Evolutionary conservation across 148 eudicot genomes (phyloP).

Genomic region (Rhododendron molle): DNA sequence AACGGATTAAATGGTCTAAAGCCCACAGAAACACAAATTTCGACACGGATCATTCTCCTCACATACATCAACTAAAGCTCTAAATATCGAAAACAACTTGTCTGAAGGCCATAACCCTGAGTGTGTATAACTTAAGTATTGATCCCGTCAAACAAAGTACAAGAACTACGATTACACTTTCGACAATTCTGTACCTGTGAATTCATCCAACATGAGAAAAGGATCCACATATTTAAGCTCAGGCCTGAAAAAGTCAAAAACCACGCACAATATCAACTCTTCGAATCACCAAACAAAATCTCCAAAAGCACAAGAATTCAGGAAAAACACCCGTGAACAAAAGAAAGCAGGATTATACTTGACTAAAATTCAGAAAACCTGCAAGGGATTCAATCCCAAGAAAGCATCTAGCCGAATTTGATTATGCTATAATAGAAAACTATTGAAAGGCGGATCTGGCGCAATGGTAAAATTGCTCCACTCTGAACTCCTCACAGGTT

Average conservation of each 20-base stretch:
- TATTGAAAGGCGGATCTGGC: too few relatives aligned
- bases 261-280: not conserved
- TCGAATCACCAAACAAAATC: not conserved
- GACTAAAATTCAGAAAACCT: not conserved
- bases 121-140: not conserved
- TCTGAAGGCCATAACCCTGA: too few relatives aligned
- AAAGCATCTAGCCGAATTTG: not conserved
- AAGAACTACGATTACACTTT: not conserved
- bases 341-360: not conserved
- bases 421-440: too few relatives aligned
- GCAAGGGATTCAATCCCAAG: not conserved
- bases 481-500: too few relatives aligned
- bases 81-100: too few relatives aligned
- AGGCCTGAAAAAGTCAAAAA: slow-evolving; percentile 39
- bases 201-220: slow-evolving; percentile 88
- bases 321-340: not conserved
- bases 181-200: slow-evolving; percentile 42
- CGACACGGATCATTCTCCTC: not conserved
- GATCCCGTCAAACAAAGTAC: not conserved
- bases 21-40: not conserved
- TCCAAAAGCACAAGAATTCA: not conserved
- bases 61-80: too few relatives aligned
- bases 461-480: too few relatives aligned
- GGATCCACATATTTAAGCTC: slow-evolving; percentile 83
- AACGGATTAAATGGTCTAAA: too few relatives aligned